These are phyloP conservation scores for Lentinus tigrinus DNA, from an alignment of 768 basidiomycete genomes.

Conservation along the genomic window DNA sequence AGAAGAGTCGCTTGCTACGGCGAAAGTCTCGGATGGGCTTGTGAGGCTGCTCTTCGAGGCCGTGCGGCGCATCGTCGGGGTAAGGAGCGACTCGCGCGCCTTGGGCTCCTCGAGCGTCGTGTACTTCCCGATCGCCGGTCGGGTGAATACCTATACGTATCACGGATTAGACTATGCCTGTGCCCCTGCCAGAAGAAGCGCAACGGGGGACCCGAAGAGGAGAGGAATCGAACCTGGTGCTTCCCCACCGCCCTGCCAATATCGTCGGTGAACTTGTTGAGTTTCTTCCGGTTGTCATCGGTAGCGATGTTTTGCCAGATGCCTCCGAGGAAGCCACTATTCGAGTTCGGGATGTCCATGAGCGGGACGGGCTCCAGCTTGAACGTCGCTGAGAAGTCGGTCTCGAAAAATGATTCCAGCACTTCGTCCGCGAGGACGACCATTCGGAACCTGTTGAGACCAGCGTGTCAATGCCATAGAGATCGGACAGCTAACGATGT, in stretches of 20 bases:
- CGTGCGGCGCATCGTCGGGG: conserved; percentile 63
- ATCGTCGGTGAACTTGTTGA: conserved; percentile 91
- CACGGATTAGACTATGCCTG: background rate
- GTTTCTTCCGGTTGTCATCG: conserved; percentile 89
- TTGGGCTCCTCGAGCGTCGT: conserved; percentile 85
- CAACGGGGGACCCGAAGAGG: background rate
- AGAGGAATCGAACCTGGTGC: conserved; percentile 61
- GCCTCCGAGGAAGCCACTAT: conserved; percentile 71
- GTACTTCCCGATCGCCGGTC: conserved; percentile 84
- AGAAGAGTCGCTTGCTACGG: conserved; percentile 15
- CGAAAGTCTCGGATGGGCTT: conserved; percentile 29
- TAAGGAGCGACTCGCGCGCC: conserved; percentile 82
- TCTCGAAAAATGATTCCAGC: conserved; percentile 94
- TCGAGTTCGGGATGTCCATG: conserved; percentile 58
- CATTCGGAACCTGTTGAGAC: conserved; percentile 82
- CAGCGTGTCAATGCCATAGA: background rate
- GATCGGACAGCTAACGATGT: background rate
- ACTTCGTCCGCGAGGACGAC: conserved; percentile 96
- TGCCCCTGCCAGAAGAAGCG: background rate
- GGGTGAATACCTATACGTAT: conserved; percentile 55
- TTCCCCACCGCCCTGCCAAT: conserved; percentile 93
- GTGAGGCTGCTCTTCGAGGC: conserved; percentile 53
- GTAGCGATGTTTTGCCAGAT: conserved; percentile 89
- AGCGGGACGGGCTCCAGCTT: conserved; percentile 70
- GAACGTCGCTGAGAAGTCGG: conserved; percentile 88